Base-by-base conservation (phyloP, 257 asterid species). In the Solanum acaule region DNA sequence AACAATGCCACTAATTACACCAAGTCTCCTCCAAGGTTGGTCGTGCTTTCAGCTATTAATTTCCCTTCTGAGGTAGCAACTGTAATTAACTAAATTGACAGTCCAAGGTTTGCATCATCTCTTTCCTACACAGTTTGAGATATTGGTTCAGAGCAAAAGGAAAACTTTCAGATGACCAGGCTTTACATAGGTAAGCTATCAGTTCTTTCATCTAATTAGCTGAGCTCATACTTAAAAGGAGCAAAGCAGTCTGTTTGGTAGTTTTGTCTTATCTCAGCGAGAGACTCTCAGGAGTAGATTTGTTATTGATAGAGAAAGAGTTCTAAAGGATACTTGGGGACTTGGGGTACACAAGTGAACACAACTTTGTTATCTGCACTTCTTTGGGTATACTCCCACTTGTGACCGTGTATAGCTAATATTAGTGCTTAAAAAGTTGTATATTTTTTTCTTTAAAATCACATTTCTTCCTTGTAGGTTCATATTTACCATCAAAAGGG, bases 91-190 rank as follows among this genome's bases (percentile, higher is more conserved):
- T 44, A 8, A 79, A 46, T 18, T 46, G 86, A 81, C 20, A 29
- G 42, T 81, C 22, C 70, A 29, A 46, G 40, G 68, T 44, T 81
- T 81, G 68, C 70, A 85, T 22, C 73, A 15, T 72, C 49, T 85
- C 35, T 40, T 71, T 44, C 49, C 63, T 65, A 27, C 92, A 91
- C 98, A 97, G 99, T 91, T 92, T 97, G 90, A 93, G 89, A 88
- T 97, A 93, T 93, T 97, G 99, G 99, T 96, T 97, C 90, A 96
- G 99, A 93, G 98, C 99, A 46, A 93, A 89, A 90, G 99, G 96
- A 89, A 94, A 90, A 89, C 98, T 97, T 88, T 93, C 98, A 89
- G 99, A 97, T 91, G 98, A 97, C 87, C 98, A 93, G 92, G 98
- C 94, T 86, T 91, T 97, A 93, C 99, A 97, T 90, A 93, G 99